Evolutionary conservation across 129 eudicot species (phyloP), one percentile per base, ranked within the genome.

Genomic region (Kitagawia praeruptora): DNA sequence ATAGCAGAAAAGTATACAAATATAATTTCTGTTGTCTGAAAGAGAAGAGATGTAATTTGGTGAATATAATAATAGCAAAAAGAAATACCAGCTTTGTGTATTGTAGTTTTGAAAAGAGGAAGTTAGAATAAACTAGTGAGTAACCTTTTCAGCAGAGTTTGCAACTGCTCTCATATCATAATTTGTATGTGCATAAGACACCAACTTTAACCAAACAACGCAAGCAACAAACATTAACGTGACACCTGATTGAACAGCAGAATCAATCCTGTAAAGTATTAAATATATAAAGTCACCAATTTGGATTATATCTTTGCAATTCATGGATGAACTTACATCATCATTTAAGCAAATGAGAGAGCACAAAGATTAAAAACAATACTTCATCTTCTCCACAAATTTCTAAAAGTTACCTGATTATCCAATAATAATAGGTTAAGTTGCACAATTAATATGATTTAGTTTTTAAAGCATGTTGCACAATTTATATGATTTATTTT

Each of bases 231-330:
- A 84, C 98, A 94, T 91, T 78, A 94, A 83, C 18, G 87, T 75
- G 67, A 91, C 97, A 38, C 98, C 98, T 64, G 96, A 91, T 40
- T 89, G 89, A 79, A 94, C 97, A 31, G 89, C 97, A 88, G 98
- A 89, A 83, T 89, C 98, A 81, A 86, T 88, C 88, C 98, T 94
- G 93, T 85, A 78, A 58, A 84, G 41, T 44, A 72, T 73, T 41
- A 76, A 71, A 79, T 13, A 61, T 27, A 38, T 9, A 76, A 79
- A 61, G 72, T 74, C 81, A 75, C 42, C 76, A 79, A 82, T 58
- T 72, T 74, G 70, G 63, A 79, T 76, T 58, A 38, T 37, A 70
- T 61, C 61, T 78, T n/a, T 74, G 48, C 41, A 74, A 46, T 46
- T 25, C 18, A 74, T 0, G 6, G 8, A 34, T 15, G 25, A 70